Evolutionary conservation across 2,329 filamentous ascomycete species (phyloP), one percentile per base, ranked within the genome.

Genomic region (Colletotrichum plurivorum): DNA sequence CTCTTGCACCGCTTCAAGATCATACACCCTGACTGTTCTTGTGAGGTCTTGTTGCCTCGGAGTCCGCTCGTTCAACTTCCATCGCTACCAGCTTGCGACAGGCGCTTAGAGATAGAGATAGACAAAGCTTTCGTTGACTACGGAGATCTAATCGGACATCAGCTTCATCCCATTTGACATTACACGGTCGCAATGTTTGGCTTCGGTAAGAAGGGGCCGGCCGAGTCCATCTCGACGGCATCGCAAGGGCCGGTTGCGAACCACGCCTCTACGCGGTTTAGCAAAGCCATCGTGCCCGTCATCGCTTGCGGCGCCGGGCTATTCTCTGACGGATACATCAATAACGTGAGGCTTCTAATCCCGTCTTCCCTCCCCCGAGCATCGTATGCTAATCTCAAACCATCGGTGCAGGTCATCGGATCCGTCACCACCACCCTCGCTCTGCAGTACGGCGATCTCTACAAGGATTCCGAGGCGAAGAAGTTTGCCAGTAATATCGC

Each of bases 311-410:
- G 95, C 72, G 93, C 94, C 59, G 95, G 95, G 75, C 86, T 97
- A 2, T 97, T 97, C 81, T 94, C 92, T 25, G 95, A 97, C 79
- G 95, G 95, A 16, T 97, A 97, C 79, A 89, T 97, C 77, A 97
- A 97, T 81, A 94, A 93, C 76, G 93, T 94, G 82, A 74, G 27
- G 82, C 20, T 53, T 52, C 62, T 6, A 39, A 31, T 13, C 16
- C 15, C 2, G 20, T 22, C 3, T 22, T 22, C 43, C 18, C 22
- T 3, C 1, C 1, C 10, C 4, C 57, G 10, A 31, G 16, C 64
- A 43, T 62, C 53, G 45, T 31, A 20, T 36, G 45, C 20, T 62
- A 25, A 67, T 31, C 16, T 25, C 48, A 3, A n/a, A 6, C 1
- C 15, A 15, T 67, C 41, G 51, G 39, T 46, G 13, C 62, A 92